Percentiles rank a stretch among this genome's conserved stretches.
These are phyloP conservation scores for Fraxinus platypoda DNA, from an alignment of 305 asterid genomes.

Conservation along the genomic window DNA sequence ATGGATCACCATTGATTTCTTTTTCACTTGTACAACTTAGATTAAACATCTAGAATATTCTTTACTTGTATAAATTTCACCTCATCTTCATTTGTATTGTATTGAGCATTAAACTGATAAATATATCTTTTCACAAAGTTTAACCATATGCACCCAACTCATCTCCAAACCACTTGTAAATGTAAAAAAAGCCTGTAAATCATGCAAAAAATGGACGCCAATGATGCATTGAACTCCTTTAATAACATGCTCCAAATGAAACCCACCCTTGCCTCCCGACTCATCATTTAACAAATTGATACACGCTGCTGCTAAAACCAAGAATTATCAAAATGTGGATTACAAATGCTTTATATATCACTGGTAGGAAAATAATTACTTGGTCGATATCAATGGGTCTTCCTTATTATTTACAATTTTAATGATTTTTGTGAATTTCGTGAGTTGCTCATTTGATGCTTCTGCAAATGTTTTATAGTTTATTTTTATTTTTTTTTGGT, in stretches of 20 bases:
- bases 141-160: slow-evolving; percentile 20
- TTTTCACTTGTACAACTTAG: too few species aligned
- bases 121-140: too few species aligned
- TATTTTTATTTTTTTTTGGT: too few species aligned
- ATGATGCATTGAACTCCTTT: slow-evolving; percentile 36
- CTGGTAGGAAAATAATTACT: neutral
- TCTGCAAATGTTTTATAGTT: too few species aligned
- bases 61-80: too few species aligned
- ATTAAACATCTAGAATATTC: too few species aligned
- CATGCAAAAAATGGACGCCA: slow-evolving; percentile 6
- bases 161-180: neutral
- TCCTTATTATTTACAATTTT: neutral
- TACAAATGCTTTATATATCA: neutral
- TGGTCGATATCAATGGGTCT: neutral
- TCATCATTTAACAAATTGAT: slow-evolving; percentile 47
- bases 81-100: too few species aligned
- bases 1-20: too few species aligned
- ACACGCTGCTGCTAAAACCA: slow-evolving; percentile 44
- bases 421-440: neutral
- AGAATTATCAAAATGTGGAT: slow-evolving; percentile 18
- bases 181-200: too few species aligned
- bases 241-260: slow-evolving; percentile 44
- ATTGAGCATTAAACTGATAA: too few species aligned
- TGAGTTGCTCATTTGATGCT: too few species aligned
- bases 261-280: slow-evolving; percentile 32